Evolutionary conservation across 192 early-diverging fungal genomes (phyloP).

Genomic region (Backusella tarrabulga): DNA sequence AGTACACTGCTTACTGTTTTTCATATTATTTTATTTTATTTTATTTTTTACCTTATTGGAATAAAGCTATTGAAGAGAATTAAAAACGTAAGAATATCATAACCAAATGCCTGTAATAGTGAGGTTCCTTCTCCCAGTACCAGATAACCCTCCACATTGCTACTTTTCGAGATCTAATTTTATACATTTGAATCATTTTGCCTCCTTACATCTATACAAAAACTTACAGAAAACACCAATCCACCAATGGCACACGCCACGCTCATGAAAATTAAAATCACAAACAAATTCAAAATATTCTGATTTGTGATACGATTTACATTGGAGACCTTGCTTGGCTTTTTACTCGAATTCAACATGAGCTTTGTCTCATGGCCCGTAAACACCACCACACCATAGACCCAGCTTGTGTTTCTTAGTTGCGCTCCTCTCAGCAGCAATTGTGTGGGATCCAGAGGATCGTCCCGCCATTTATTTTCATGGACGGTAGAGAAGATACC

Average conservation of each 20-base stretch:
- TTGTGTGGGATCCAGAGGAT: conserved; percentile 88
- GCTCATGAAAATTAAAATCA: conserved; percentile 81
- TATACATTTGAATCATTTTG: conserved; percentile 16
- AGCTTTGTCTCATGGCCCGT: conserved; percentile 98
- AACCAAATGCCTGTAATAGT: conserved; percentile 62
- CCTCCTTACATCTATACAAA: background rate
- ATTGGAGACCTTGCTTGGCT: conserved; percentile 92
- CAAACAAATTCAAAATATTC: conserved; percentile 92
- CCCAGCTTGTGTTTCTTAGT: conserved; percentile 92
- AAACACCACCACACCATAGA: conserved; percentile 91
- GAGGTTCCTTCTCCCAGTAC: background rate
- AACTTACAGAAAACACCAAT: conserved; percentile 54
- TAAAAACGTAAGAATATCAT: conserved; percentile 94
- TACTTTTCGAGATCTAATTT: background rate
- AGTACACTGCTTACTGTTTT: background rate
- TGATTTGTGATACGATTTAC: conserved; percentile 90
- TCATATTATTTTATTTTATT: background rate
- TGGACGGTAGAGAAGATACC: conserved; percentile 66
- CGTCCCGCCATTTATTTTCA: conserved; percentile 54
- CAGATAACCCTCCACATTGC: conserved; percentile 6
- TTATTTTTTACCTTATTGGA: conserved; percentile 71
- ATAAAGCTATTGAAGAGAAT: conserved; percentile 99
- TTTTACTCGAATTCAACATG: conserved; percentile 86
- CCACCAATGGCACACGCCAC: conserved; percentile 86
- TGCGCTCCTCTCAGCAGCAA: conserved; percentile 92